Conservation (phyloP, 1,284 basidiomycete genomes). For the Coriolopsis trogii region DNA sequence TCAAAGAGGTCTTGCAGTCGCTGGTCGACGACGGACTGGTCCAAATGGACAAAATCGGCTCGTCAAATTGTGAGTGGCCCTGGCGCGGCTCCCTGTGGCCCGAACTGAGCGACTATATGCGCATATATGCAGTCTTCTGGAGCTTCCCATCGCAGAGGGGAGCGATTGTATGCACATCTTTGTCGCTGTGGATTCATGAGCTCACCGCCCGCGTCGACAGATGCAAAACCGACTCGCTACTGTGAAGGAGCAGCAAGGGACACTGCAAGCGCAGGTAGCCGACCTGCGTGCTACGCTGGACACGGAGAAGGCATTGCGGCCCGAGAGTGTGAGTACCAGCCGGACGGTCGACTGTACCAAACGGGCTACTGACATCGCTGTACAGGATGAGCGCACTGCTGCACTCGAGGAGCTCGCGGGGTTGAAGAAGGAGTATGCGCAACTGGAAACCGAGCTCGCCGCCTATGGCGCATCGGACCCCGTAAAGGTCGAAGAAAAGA, state of each 20-base stretch:
- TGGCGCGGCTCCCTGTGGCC: no score
- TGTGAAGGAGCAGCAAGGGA: conserved; percentile 51
- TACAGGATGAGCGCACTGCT: conserved; percentile 57
- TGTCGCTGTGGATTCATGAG: neutral
- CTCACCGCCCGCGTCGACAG: conserved; percentile 36
- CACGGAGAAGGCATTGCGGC: conserved; percentile 57
- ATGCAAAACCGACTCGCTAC: conserved; percentile 62
- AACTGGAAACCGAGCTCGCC: conserved; percentile 69
- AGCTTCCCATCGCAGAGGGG: conserved; percentile 88
- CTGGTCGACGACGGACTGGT: conserved; percentile 85
- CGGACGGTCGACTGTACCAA: neutral
- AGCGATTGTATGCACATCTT: conserved; percentile 61
- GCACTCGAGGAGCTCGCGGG: conserved; percentile 52
- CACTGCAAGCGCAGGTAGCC: conserved; percentile 48
- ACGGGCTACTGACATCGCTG: no score
- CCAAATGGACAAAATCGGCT: conserved; percentile 86
- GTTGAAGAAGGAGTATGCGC: conserved; percentile 55
- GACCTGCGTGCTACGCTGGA: conserved; percentile 41
- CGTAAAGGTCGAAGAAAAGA: conserved; percentile 74
- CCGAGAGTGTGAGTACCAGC: conserved; percentile 60
- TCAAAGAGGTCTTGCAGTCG: conserved; percentile 87
- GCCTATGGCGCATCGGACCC: conserved; percentile 86
- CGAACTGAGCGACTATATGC: conserved; percentile 30
- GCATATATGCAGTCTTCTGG: conserved; percentile 77
- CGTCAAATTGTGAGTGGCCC: conserved; percentile 78